phyloP scores from a whole-genome alignment of 306 rosid species.

The Gynostemma pentaphyllum region DNA sequence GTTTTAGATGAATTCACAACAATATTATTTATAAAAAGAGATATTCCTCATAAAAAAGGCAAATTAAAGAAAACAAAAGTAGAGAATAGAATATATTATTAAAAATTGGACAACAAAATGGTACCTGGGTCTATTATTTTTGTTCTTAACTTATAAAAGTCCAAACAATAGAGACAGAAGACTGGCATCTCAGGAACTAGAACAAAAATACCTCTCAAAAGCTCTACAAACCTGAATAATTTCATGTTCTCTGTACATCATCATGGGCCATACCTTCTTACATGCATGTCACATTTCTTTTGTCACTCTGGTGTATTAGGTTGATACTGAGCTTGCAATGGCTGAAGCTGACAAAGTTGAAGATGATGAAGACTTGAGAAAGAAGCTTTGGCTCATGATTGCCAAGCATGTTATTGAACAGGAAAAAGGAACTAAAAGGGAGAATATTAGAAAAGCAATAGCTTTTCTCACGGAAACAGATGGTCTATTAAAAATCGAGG shows the following conservation, averaged over 20 bases:
- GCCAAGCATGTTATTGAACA: slow-evolving; percentile 93
- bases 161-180: background rate
- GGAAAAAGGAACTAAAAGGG: slow-evolving; percentile 95
- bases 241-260: slow-evolving; percentile 4
- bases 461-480: slow-evolving; percentile 99
- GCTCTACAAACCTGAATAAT: background rate
- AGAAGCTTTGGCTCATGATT: slow-evolving; percentile 98
- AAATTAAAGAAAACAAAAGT: no score
- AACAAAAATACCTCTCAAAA: background rate
- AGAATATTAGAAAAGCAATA: slow-evolving; percentile 91
- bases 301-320: slow-evolving; percentile 33
- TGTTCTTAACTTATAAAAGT: background rate
- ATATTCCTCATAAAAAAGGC: no score
- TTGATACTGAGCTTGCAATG: slow-evolving; percentile 98
- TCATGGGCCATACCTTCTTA: slow-evolving; percentile 4
- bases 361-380: slow-evolving; percentile 94
- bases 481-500: slow-evolving; percentile 91
- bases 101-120: slow-evolving; percentile 6
- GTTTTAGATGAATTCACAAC: no score
- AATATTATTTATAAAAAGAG: no score
- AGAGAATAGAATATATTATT: slow-evolving; percentile 13
- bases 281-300: slow-evolving; percentile 1
- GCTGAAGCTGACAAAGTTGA: slow-evolving; percentile 99
- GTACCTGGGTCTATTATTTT: slow-evolving; percentile 1
- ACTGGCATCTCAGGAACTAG: background rate